A percentile compares a stretch with the other conserved stretches of the same genome.
phyloP scores from a whole-genome alignment of 1,139 yeast genomes.

The Pichia sp. region DNA sequence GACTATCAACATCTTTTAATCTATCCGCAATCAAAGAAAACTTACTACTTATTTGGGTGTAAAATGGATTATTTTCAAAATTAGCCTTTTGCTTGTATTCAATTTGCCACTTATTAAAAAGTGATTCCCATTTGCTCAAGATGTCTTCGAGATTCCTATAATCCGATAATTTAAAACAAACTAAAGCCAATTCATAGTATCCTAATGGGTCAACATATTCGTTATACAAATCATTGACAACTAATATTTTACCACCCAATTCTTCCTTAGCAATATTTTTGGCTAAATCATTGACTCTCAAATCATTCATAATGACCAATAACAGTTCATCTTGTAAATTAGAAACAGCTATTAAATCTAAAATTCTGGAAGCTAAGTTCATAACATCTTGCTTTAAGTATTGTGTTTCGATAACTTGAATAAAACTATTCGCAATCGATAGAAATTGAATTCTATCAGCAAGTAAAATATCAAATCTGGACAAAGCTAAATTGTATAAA shows the following conservation, averaged over 20 bases:
- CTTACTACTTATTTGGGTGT: slow-evolving; percentile 35
- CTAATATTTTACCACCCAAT: slow-evolving; percentile 59
- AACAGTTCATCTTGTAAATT: slow-evolving; percentile 81
- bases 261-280: slow-evolving; percentile 44
- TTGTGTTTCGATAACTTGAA: slow-evolving; percentile 80
- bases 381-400: slow-evolving; percentile 70
- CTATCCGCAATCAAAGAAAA: slow-evolving; percentile 35
- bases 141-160: slow-evolving; percentile 69
- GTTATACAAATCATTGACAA: slow-evolving; percentile 76
- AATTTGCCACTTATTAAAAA: slow-evolving; percentile 39
- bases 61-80: slow-evolving; percentile 34
- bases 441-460: slow-evolving; percentile 78
- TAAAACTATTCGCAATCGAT: slow-evolving; percentile 89
- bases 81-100: slow-evolving; percentile 29
- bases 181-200: slow-evolving; percentile 74
- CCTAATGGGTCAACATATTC: slow-evolving; percentile 84
- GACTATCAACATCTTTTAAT: slow-evolving; percentile 52
- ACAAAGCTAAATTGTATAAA: slow-evolving; percentile 64
- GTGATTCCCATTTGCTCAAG: slow-evolving; percentile 62
- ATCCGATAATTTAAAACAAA: slow-evolving; percentile 78
- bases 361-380: slow-evolving; percentile 61
- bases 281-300: slow-evolving; percentile 41
- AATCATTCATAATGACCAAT: slow-evolving; percentile 52
- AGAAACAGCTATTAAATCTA: slow-evolving; percentile 82
- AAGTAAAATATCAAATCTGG: slow-evolving; percentile 64